Percentiles rank a stretch among this genome's conserved stretches.
These are phyloP conservation scores for Ochetophila trinervis DNA, from an alignment of 306 rosid genomes.

Conservation along the genomic window DNA sequence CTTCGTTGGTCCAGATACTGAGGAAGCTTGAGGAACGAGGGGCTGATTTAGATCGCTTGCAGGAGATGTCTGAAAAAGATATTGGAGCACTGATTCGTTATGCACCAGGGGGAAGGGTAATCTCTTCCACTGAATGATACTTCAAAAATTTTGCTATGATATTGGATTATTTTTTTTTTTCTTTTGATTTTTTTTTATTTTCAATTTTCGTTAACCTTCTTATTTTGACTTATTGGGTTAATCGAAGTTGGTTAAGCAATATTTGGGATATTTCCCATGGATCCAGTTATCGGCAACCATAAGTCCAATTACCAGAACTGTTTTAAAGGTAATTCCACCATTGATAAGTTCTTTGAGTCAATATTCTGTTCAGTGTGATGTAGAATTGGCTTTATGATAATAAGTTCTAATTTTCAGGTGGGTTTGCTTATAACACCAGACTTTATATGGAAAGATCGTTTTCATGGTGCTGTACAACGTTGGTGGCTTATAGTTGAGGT, in stretches of 20 bases:
- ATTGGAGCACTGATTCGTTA: constrained; percentile 86
- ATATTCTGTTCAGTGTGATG: constrained; percentile 1
- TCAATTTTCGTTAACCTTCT: constrained; percentile 13
- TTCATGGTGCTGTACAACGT: constrained; percentile 78
- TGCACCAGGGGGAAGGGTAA: constrained; percentile 93
- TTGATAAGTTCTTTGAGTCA: neutral
- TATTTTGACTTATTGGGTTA: constrained; percentile 20
- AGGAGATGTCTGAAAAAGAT: constrained; percentile 92
- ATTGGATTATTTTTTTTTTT: constrained; percentile 11
- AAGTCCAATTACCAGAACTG: constrained; percentile 98
- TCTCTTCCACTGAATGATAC: constrained; percentile 15
- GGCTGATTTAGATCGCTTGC: constrained; percentile 77
- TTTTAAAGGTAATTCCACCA: constrained; percentile 61
- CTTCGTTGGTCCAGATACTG: constrained; percentile 47
- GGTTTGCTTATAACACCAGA: constrained; percentile 66
- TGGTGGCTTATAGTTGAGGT: constrained; percentile 99
- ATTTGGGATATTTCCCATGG: constrained; percentile 80
- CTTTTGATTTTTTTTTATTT: constrained; percentile 16
- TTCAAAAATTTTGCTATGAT: constrained; percentile 19
- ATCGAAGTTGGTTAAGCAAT: constrained; percentile 75
- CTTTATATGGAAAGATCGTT: constrained; percentile 90
- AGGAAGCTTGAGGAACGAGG: constrained; percentile 87
- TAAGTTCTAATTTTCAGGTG: constrained; percentile 47
- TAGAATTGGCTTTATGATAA: constrained; percentile 12
- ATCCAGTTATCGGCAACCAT: constrained; percentile 88